Percentiles rank a stretch among this genome's conserved stretches.
phyloP scores from a whole-genome alignment of 257 asterid species.

The Forsythia suspensa region DNA sequence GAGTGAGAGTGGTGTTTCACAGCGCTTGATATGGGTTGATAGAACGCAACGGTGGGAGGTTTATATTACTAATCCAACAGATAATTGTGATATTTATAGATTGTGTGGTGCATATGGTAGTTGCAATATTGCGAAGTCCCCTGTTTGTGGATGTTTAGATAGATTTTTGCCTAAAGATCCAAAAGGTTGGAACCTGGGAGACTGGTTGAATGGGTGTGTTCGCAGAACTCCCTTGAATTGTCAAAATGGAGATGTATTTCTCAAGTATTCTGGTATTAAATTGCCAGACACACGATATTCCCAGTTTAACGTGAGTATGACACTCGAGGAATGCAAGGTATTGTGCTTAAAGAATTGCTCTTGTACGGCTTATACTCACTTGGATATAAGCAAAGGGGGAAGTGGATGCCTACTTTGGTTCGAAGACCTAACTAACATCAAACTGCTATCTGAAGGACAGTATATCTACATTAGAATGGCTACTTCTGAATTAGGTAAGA shows the following conservation, averaged over 20 bases:
- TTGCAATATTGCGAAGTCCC: slow-evolving; percentile 25
- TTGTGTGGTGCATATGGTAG: slow-evolving; percentile 33
- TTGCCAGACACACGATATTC: slow-evolving; percentile 34
- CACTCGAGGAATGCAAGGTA: slow-evolving; percentile 24
- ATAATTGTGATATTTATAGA: slow-evolving; percentile 32
- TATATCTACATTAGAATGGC: slow-evolving; percentile 24
- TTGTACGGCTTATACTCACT: slow-evolving; percentile 35
- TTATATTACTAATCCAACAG: slow-evolving; percentile 13
- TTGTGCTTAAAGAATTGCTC: slow-evolving; percentile 35
- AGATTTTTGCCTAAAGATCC: slow-evolving; percentile 23
- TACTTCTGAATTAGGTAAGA: neutral
- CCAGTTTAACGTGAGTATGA: slow-evolving; percentile 20
- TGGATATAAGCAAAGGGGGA: slow-evolving; percentile 23
- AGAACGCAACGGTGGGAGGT: slow-evolving; percentile 22
- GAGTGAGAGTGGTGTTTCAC: slow-evolving; percentile 6
- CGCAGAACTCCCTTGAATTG: slow-evolving; percentile 30
- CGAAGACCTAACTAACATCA: slow-evolving; percentile 28
- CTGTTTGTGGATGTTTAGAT: slow-evolving; percentile 29
- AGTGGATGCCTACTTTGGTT: slow-evolving; percentile 46
- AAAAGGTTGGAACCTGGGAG: slow-evolving; percentile 19
- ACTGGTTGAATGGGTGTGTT: slow-evolving; percentile 33
- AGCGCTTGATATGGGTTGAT: slow-evolving; percentile 23
- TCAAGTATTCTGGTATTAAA: slow-evolving; percentile 19
- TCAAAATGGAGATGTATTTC: slow-evolving; percentile 22
- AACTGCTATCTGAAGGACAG: slow-evolving; percentile 18